Evolutionary conservation across 164 flowering plant species (phyloP).

Genomic region (Vitis vinifera): ASM3070453v1 NC_081805.1:26221501-26222000

Average conservation of each 20-base stretch:
- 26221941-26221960: too few species aligned
- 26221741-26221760: constrained; percentile 74
- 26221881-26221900: neutral
- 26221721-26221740: constrained; percentile 81
- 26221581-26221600: constrained; percentile 32
- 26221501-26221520: constrained; percentile 63
- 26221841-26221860: neutral
- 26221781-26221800: neutral
- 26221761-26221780: constrained; percentile 47
- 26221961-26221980: neutral
- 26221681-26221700: constrained; percentile 32
- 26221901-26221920: too few species aligned
- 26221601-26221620: constrained; percentile 39
- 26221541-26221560: constrained; percentile 38
- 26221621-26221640: constrained; percentile 30
- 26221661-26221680: constrained; percentile 25
- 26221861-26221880: neutral
- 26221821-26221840: neutral
- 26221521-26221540: constrained; percentile 32
- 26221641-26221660: constrained; percentile 29
- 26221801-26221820: neutral
- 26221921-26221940: too few species aligned
- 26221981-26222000: neutral
- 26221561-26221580: constrained; percentile 32
- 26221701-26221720: constrained; percentile 26